A percentile compares a stretch with the other conserved stretches of the same genome.
These are phyloP conservation scores for Coemansia sp. DNA, from an alignment of 192 early-diverging fungal genomes.

Conservation along the genomic window DNA sequence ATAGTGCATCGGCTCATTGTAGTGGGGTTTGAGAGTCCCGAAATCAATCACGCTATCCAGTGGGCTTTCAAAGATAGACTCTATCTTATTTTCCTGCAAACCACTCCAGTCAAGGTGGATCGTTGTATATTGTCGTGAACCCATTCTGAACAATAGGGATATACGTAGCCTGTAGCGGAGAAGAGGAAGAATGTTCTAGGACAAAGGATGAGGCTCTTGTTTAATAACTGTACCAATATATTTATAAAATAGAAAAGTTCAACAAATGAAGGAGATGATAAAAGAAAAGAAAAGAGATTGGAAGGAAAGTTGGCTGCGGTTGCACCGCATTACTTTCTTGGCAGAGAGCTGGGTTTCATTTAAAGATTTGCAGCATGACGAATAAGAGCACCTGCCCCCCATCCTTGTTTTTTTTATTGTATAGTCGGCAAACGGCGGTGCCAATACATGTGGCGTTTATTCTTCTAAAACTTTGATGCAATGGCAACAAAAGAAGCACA, in stretches of 20 bases:
- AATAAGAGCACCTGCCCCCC: neutral
- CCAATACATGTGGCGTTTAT: no score
- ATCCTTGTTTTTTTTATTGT: neutral
- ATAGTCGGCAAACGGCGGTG: no score
- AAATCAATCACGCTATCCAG: conserved; percentile 29
- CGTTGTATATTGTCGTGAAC: conserved; percentile 1
- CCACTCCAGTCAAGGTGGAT: neutral
- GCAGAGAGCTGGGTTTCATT: no score
- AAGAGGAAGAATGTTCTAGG: neutral
- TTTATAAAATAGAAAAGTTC: no score
- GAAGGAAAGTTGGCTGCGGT: neutral
- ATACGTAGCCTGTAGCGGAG: neutral
- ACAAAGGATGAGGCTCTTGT: neutral
- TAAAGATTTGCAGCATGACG: no score
- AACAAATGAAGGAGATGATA: neutral
- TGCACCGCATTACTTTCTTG: neutral
- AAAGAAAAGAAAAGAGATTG: neutral
- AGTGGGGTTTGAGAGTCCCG: conserved; percentile 31
- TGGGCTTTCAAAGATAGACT: conserved; percentile 19
- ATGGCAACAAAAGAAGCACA: neutral
- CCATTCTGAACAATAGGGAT: neutral
- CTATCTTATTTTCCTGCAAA: neutral
- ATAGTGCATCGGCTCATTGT: conserved; percentile 39
- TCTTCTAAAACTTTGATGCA: no score
- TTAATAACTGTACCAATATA: neutral